Conservation (phyloP, 805 yeast species). For the Metschnikowia reukaufii region DNA sequence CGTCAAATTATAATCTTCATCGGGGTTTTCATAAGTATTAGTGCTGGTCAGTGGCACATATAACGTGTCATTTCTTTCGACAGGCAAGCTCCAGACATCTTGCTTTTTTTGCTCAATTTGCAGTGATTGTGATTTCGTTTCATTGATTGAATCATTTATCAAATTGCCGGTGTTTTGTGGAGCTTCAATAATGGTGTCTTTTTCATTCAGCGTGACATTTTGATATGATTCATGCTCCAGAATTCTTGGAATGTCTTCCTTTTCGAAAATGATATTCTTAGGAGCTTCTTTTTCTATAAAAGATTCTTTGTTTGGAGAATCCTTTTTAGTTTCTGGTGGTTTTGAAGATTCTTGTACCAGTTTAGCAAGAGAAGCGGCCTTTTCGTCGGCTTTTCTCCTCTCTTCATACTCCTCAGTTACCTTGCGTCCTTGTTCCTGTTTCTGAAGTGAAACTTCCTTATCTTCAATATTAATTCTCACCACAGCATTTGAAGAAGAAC, state of each 20-base stretch:
- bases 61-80: constrained; percentile 14
- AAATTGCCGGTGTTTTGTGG: too few relatives aligned
- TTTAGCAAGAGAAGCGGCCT: background rate
- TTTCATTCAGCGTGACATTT: too few relatives aligned
- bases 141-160: too few relatives aligned
- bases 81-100: constrained; percentile 8
- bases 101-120: background rate
- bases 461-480: constrained; percentile 15
- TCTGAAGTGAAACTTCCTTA: background rate
- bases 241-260: too few relatives aligned
- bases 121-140: background rate
- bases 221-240: too few relatives aligned
- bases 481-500: constrained; percentile 17
- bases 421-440: constrained; percentile 1
- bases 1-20: constrained; percentile 42
- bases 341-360: background rate
- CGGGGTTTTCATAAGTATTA: constrained; percentile 38
- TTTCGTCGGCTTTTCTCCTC: background rate
- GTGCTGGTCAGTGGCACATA: constrained; percentile 13
- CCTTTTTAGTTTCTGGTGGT: background rate
- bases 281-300: too few relatives aligned
- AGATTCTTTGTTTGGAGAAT: too few relatives aligned
- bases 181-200: too few relatives aligned
- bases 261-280: too few relatives aligned
- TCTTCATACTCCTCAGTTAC: background rate